Conservation (phyloP, 192 early-diverging fungal species). For the Funneliformis geosporum region DNA sequence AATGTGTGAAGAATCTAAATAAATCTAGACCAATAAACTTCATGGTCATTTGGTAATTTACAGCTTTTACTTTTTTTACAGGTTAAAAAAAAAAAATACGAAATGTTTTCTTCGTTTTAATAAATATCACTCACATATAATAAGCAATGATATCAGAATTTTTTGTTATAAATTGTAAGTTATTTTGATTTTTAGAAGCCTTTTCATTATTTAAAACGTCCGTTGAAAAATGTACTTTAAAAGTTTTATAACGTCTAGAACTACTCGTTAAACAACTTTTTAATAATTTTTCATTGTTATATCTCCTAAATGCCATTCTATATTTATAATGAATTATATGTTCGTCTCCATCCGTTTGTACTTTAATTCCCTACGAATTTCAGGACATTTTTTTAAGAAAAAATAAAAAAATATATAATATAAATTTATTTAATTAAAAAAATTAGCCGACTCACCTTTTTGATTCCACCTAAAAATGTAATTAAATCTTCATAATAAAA, state of each 20-base stretch:
- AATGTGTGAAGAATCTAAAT: too few species aligned
- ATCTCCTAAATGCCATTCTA: not conserved
- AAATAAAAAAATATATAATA: not conserved
- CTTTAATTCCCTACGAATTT: not conserved
- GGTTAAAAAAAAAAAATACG: too few species aligned
- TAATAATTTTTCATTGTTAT: not conserved
- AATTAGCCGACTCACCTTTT: not conserved
- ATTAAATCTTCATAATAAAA: not conserved
- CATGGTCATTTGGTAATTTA: too few species aligned
- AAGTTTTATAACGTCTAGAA: not conserved
- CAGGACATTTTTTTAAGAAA: too few species aligned
- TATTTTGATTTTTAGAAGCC: not conserved
- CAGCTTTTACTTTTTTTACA: too few species aligned
- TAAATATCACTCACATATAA: conserved; percentile 6
- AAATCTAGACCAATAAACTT: too few species aligned
- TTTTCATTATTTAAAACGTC: conserved; percentile 6
- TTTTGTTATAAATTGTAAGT: not conserved
- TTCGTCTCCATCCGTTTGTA: not conserved
- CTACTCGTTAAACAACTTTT: not conserved
- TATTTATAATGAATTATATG: not conserved
- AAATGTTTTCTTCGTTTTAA: too few species aligned
- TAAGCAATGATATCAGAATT: not conserved
- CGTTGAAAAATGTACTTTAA: not conserved
- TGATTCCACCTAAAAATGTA: not conserved
- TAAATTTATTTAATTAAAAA: not conserved